A percentile compares a stretch with the other conserved stretches of the same genome.
Evolutionary conservation across 2,329 filamentous ascomycete genomes (phyloP).

Genomic region (Colletotrichum australisinense): DNA sequence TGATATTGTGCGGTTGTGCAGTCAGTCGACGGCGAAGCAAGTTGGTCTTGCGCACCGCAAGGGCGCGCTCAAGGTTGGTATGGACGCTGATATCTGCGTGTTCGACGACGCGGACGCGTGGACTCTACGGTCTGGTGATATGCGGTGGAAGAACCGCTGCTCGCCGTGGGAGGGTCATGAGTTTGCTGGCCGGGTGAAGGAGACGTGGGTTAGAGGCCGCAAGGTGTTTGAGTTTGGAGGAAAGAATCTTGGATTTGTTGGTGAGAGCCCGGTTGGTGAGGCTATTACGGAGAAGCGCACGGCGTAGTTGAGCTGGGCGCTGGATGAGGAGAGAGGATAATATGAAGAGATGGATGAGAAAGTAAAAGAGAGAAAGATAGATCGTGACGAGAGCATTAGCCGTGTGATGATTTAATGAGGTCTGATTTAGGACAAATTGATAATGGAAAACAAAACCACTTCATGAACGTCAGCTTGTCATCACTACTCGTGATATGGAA

Average conservation of each 20-base stretch:
- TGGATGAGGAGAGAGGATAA: not conserved
- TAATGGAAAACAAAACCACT: not conserved
- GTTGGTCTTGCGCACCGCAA: conserved; percentile 86
- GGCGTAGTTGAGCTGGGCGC: not conserved
- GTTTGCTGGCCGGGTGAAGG: conserved; percentile 81
- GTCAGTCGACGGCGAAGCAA: conserved; percentile 86
- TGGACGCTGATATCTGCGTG: conserved; percentile 91
- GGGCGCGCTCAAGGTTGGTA: conserved; percentile 82
- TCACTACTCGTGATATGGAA: not conserved
- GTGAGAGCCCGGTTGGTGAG: conserved; percentile 59
- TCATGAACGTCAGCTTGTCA: not conserved
- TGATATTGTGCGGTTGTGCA: conserved; percentile 88
- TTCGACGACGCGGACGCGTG: conserved; percentile 89
- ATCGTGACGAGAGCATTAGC: not conserved
- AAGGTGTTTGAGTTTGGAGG: conserved; percentile 79
- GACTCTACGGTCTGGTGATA: conserved; percentile 78
- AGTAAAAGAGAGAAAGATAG: not conserved
- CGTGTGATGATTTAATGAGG: not conserved
- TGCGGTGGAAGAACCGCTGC: conserved; percentile 96
- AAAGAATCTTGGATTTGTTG: conserved; percentile 60
- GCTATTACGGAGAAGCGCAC: conserved; percentile 71
- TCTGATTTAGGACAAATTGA: not conserved
- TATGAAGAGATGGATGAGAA: not conserved
- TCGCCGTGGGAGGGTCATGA: conserved; percentile 88
- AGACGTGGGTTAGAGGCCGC: conserved; percentile 86